A percentile compares a stretch with the other conserved stretches of the same genome.
Conservation (phyloP, 441 rosid species). For the Sinapis alba region DNA sequence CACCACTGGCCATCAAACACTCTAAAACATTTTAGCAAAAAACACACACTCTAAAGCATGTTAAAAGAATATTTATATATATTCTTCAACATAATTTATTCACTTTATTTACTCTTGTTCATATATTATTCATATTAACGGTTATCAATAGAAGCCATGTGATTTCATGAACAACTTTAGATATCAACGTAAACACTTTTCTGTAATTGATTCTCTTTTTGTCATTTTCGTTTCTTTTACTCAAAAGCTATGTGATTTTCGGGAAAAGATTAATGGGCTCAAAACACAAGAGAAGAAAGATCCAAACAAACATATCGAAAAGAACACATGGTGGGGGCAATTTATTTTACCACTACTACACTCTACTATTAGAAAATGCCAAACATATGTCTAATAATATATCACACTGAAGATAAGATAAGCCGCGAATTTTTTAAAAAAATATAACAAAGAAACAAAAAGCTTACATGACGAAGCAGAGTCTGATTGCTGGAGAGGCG, state of each 20-base stretch:
- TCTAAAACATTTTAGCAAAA: too few relatives aligned
- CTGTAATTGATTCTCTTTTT: background rate
- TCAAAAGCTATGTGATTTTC: background rate
- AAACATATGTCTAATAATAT: background rate
- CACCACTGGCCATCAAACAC: too few relatives aligned
- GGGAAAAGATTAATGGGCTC: background rate
- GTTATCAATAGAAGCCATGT: too few relatives aligned
- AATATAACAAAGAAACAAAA: background rate
- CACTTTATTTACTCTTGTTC: too few relatives aligned
- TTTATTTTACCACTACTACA: constrained; percentile 24
- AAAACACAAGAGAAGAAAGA: constrained; percentile 26
- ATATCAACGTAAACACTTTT: background rate
- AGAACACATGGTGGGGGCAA: constrained; percentile 33
- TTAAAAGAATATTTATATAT: too few relatives aligned
- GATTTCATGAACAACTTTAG: background rate
- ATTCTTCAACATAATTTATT: too few relatives aligned
- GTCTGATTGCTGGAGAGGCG: constrained; percentile 42
- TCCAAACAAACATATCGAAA: constrained; percentile 25
- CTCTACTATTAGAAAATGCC: constrained; percentile 7
- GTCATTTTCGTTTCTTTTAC: background rate
- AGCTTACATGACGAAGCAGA: constrained; percentile 46
- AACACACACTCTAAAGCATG: too few relatives aligned
- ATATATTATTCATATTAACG: too few relatives aligned
- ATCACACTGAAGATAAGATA: constrained; percentile 6
- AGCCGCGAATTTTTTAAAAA: background rate